A percentile compares a stretch with the other conserved stretches of the same genome.
Evolutionary conservation across 2,329 filamentous ascomycete species (phyloP).

Genomic region (Rosellinia necatrix): DNA sequence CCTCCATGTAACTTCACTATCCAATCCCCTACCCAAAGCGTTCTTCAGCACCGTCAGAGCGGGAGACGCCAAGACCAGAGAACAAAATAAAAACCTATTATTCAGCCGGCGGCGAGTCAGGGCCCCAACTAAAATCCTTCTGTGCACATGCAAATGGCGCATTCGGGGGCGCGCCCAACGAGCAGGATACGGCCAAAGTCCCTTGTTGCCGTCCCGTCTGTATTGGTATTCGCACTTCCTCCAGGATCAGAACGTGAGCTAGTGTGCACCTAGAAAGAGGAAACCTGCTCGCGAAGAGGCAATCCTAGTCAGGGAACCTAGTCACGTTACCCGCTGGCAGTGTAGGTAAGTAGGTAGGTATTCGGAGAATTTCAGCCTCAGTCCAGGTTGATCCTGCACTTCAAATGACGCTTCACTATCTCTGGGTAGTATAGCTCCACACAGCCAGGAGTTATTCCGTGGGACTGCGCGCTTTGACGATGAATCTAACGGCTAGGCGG

Average conservation of each 20-base stretch:
- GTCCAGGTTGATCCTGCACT: neutral
- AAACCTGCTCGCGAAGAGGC: slow-evolving; percentile 8
- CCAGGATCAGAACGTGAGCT: too few relatives aligned
- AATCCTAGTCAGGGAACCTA: slow-evolving; percentile 16
- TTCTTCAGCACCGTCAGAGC: too few relatives aligned
- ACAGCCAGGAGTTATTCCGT: slow-evolving; percentile 1
- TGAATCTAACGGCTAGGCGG: slow-evolving; percentile 6
- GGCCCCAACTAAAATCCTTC: neutral
- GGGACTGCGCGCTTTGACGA: neutral
- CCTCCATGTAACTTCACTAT: too few relatives aligned
- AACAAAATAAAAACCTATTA: neutral
- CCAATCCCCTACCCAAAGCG: too few relatives aligned
- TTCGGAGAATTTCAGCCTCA: slow-evolving; percentile 25
- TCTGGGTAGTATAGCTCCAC: slow-evolving; percentile 2
- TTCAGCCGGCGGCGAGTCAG: slow-evolving; percentile 5
- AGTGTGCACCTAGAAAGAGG: slow-evolving; percentile 4
- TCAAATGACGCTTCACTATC: slow-evolving; percentile 5
- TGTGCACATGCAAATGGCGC: neutral
- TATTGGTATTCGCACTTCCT: too few relatives aligned
- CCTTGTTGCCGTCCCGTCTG: slow-evolving; percentile 1
- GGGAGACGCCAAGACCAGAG: too few relatives aligned
- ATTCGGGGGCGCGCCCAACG: neutral
- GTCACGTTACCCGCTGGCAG: slow-evolving; percentile 20
- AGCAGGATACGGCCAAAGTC: neutral
- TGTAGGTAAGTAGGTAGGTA: too few relatives aligned